Conservation (phyloP, 257 asterid genomes). For the Solanum okadae region DNA sequence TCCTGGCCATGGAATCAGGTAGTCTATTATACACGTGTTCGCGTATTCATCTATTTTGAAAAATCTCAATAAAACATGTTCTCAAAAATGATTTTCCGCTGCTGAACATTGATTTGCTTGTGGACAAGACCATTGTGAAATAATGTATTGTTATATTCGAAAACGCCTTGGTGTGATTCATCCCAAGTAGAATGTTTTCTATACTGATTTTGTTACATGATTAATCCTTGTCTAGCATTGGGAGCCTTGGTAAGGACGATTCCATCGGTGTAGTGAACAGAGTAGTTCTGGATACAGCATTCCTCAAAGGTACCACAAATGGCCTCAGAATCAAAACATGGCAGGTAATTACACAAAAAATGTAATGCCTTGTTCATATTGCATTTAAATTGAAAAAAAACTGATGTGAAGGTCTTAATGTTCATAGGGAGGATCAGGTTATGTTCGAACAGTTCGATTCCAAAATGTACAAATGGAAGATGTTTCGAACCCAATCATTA, state of each 20-base stretch:
- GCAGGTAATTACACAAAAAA: slow-evolving; percentile 40
- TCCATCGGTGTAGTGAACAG: slow-evolving; percentile 65
- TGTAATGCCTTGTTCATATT: not conserved
- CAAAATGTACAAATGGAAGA: slow-evolving; percentile 75
- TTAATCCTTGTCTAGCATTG: slow-evolving; percentile 46
- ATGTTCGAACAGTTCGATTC: slow-evolving; percentile 50
- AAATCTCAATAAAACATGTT: not conserved
- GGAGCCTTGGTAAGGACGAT: slow-evolving; percentile 89
- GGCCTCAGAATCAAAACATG: slow-evolving; percentile 95
- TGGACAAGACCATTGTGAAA: not conserved
- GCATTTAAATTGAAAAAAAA: not conserved
- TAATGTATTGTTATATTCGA: not conserved
- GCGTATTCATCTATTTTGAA: not conserved
- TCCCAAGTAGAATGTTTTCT: not conserved
- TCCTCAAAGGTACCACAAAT: slow-evolving; percentile 51
- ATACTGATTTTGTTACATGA: not conserved
- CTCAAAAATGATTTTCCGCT: not conserved
- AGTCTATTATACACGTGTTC: not conserved
- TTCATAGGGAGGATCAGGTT: slow-evolving; percentile 78
- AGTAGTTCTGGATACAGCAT: slow-evolving; percentile 59
- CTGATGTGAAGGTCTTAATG: not conserved
- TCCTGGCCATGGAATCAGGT: slow-evolving; percentile 99
- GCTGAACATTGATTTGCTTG: not conserved
- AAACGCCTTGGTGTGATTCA: not conserved
- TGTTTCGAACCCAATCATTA: slow-evolving; percentile 79